phyloP scores from a whole-genome alignment of 768 basidiomycete species.

The Trametes cubensis region DNA sequence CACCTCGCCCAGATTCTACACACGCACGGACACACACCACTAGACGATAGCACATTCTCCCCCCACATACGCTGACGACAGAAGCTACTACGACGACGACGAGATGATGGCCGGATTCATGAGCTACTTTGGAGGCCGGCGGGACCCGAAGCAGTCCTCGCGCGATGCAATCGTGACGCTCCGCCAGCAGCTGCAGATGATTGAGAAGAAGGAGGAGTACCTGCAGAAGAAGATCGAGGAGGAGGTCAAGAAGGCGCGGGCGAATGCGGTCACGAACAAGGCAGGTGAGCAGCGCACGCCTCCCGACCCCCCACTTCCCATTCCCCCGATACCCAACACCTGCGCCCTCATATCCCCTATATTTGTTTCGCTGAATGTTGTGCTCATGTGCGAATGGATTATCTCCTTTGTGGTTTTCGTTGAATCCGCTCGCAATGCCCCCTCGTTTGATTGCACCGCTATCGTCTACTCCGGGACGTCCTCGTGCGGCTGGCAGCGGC shows the following conservation, averaged over 20 bases:
- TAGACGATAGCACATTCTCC: conserved; percentile 4
- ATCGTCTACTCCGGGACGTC: not conserved
- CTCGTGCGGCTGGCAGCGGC: conserved; percentile 58
- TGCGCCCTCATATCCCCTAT: no score
- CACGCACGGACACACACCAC: not conserved
- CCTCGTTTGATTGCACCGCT: not conserved
- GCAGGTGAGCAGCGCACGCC: conserved; percentile 62
- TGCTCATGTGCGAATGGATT: conserved; percentile 1
- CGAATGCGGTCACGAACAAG: conserved; percentile 94
- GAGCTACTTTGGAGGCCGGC: conserved; percentile 86
- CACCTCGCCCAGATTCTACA: not conserved
- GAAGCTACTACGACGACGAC: no score
- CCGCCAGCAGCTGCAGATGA: conserved; percentile 92
- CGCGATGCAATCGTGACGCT: conserved; percentile 92
- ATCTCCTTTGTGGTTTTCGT: not conserved
- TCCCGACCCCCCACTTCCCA: not conserved
- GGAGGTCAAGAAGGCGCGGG: conserved; percentile 86
- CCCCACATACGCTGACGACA: not conserved
- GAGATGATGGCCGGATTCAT: conserved; percentile 76
- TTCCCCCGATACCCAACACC: not conserved
- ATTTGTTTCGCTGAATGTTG: not conserved
- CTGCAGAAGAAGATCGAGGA: conserved; percentile 96
- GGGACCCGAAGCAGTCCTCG: conserved; percentile 82
- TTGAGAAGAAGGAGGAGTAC: conserved; percentile 99
- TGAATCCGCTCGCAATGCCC: not conserved